A percentile compares a stretch with the other conserved stretches of the same genome.
Evolutionary conservation across 305 asterid species (phyloP).

Genomic region (Ajuga reptans): DNA sequence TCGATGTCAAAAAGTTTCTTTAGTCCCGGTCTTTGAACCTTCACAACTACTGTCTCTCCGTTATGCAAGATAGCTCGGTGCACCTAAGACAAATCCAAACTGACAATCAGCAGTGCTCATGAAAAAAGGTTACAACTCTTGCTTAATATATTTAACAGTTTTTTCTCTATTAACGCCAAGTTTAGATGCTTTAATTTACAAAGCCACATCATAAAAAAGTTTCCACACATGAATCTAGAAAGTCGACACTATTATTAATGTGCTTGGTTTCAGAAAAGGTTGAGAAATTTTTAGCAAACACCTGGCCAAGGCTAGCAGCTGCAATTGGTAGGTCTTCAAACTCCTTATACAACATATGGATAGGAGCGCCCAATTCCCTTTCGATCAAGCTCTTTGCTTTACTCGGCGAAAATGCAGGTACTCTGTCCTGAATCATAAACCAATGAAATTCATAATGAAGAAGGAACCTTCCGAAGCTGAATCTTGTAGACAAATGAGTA

Average conservation of each 20-base stretch:
- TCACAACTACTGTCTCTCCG: conserved; percentile 79
- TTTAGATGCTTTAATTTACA: background rate
- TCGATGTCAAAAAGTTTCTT: conserved; percentile 87
- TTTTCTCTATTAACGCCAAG: background rate
- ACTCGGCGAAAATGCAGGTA: conserved; percentile 79
- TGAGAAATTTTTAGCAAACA: conserved; percentile 41
- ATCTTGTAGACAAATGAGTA: background rate
- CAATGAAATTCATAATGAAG: background rate
- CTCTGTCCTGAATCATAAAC: conserved; percentile 67
- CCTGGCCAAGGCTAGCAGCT: conserved; percentile 99
- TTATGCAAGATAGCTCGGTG: conserved; percentile 89
- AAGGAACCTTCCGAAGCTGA: background rate
- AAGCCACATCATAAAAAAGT: background rate
- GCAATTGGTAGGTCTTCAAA: conserved; percentile 93
- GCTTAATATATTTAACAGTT: background rate
- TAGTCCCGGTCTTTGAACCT: conserved; percentile 94
- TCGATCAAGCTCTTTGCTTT: conserved; percentile 64
- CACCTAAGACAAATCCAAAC: conserved; percentile 44
- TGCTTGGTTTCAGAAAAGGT: background rate
- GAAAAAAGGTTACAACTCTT: background rate
- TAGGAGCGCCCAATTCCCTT: conserved; percentile 77
- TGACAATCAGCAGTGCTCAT: conserved; percentile 28
- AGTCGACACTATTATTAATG: background rate
- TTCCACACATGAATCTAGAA: background rate
- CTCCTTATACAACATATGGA: conserved; percentile 53